Conservation (phyloP, 805 yeast species). For the Zygoascus tannicola region DNA sequence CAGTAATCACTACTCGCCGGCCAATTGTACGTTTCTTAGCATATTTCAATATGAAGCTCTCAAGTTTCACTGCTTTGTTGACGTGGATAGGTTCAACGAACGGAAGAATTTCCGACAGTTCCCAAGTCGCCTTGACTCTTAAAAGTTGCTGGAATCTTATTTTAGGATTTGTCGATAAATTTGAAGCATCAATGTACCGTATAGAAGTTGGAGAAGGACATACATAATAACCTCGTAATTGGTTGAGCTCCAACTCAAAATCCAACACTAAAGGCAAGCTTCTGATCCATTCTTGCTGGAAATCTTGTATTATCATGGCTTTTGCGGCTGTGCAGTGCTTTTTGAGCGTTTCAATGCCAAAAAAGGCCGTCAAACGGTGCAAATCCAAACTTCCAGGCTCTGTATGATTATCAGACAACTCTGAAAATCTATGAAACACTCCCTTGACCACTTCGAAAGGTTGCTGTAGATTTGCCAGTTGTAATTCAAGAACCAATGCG, state of each 20-base stretch:
- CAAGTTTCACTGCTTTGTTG: constrained; percentile 43
- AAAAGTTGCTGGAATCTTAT: constrained; percentile 46
- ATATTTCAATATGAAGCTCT: constrained; percentile 51
- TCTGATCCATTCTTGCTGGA: constrained; percentile 24
- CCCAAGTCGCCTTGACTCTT: constrained; percentile 49
- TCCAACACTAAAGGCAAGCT: constrained; percentile 33
- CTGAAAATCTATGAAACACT: neutral
- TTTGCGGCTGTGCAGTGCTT: constrained; percentile 9
- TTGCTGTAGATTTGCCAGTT: neutral
- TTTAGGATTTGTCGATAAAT: constrained; percentile 41
- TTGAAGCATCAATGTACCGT: constrained; percentile 41
- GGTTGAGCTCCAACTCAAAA: constrained; percentile 50
- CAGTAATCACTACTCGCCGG: constrained; percentile 31
- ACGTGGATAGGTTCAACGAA: constrained; percentile 49
- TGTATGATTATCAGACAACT: neutral
- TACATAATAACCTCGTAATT: constrained; percentile 48
- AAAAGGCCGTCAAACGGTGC: constrained; percentile 3
- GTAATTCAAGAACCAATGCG: neutral
- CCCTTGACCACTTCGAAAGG: neutral
- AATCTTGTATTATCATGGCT: constrained; percentile 36
- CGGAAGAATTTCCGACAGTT: constrained; percentile 51
- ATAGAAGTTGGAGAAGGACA: constrained; percentile 39
- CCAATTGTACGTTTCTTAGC: constrained; percentile 46
- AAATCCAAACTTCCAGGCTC: constrained; percentile 13
- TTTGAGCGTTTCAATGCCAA: neutral